Conservation (phyloP, 139 green algal genomes). For the Chlamydomonas sp. region DNA sequence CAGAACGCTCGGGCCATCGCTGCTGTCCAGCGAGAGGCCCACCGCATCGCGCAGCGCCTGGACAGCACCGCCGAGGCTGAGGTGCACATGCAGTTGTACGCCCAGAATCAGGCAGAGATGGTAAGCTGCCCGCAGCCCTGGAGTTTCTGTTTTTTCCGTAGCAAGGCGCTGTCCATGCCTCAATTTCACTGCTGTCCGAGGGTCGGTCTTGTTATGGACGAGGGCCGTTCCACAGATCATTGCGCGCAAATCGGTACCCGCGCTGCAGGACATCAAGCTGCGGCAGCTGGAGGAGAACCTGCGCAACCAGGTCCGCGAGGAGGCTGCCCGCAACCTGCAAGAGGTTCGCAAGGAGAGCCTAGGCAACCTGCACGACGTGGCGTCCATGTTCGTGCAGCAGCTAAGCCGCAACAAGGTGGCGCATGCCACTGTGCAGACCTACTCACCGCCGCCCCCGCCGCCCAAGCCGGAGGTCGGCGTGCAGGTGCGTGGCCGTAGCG, state of each 20-base stretch:
- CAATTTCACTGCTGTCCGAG: no score
- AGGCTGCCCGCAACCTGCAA: slow-evolving; percentile 35
- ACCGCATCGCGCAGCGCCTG: slow-evolving; percentile 41
- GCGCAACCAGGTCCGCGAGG: slow-evolving; percentile 37
- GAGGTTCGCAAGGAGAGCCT: slow-evolving; percentile 44
- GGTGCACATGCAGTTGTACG: background rate
- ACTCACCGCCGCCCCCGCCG: background rate
- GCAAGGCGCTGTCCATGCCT: no score
- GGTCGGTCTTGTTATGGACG: no score
- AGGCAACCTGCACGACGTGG: slow-evolving; percentile 39
- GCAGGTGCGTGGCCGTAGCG: slow-evolving; percentile 1
- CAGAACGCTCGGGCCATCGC: slow-evolving; percentile 40
- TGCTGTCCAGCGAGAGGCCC: slow-evolving; percentile 45
- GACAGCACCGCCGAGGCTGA: slow-evolving; percentile 25
- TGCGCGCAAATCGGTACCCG: background rate
- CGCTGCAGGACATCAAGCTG: slow-evolving; percentile 36
- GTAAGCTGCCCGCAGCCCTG: background rate
- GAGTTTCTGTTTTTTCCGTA: no score
- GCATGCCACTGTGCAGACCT: slow-evolving; percentile 48
- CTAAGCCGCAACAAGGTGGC: slow-evolving; percentile 41
- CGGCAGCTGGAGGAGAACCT: slow-evolving; percentile 11
- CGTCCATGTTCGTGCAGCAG: slow-evolving; percentile 46
- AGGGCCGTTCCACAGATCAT: background rate
- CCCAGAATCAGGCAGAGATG: slow-evolving; percentile 6
- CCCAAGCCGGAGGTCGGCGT: slow-evolving; percentile 15